phyloP scores from a whole-genome alignment of 176 grass and related monocot species.

The Hordeum marinum region DNA sequence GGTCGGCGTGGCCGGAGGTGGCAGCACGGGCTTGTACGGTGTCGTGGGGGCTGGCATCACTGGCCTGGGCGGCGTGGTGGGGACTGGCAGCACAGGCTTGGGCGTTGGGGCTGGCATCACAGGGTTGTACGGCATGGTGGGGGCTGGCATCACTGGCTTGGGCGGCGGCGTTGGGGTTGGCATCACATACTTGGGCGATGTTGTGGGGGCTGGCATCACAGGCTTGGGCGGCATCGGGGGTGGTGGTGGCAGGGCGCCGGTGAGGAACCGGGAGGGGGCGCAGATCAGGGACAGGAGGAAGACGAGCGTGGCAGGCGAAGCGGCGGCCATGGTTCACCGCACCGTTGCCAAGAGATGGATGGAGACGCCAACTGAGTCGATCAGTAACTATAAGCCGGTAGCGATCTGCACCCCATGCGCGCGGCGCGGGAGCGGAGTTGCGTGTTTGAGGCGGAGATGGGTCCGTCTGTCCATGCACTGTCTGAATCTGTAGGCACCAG shows the following conservation, averaged over 20 bases:
- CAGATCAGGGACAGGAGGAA: not conserved
- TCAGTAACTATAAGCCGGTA: not conserved
- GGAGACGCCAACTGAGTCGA: not conserved
- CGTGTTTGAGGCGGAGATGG: not conserved
- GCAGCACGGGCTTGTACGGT: not conserved
- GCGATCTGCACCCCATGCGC: not conserved
- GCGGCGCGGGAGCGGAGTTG: not conserved
- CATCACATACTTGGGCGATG: not conserved
- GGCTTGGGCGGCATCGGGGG: not conserved
- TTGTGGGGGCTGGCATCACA: not conserved
- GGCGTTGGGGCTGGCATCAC: not conserved
- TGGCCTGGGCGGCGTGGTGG: not conserved
- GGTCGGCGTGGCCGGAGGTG: not conserved
- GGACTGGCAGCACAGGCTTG: not conserved
- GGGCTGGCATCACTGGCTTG: not conserved
- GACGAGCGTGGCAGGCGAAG: not conserved
- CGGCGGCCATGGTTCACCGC: not conserved
- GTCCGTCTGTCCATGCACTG: not conserved
- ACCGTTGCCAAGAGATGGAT: not conserved
- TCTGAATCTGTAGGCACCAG: not conserved
- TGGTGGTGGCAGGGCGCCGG: not conserved
- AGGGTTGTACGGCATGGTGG: not conserved
- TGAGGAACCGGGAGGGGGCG: constrained; percentile 1
- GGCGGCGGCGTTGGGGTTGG: not conserved
- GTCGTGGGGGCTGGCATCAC: not conserved